Evolutionary conservation across 1,284 basidiomycete genomes (phyloP).

Genomic region (Cystobasidium slooffiae): DNA sequence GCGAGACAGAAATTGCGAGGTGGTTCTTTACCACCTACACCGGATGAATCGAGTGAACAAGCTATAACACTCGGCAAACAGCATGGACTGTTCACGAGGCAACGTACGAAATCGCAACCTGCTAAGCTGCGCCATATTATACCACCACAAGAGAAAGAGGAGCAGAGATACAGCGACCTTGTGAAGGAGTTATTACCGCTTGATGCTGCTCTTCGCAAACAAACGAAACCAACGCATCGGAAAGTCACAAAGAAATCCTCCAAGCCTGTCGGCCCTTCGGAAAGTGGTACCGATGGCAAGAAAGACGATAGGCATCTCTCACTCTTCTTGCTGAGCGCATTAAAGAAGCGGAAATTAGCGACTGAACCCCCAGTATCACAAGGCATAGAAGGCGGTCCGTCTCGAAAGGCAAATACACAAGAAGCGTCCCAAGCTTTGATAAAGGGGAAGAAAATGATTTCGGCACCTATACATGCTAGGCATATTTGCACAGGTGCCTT

Average conservation of each 20-base stretch:
- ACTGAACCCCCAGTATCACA: not conserved
- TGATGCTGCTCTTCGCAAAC: not conserved
- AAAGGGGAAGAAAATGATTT: not conserved
- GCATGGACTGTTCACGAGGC: not conserved
- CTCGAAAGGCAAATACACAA: not conserved
- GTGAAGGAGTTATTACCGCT: not conserved
- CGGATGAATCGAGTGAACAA: not conserved
- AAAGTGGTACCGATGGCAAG: not conserved
- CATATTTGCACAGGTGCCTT: slow-evolving; percentile 20
- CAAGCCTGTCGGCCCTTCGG: not conserved
- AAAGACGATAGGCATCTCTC: not conserved
- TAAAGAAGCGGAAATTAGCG: slow-evolving; percentile 26
- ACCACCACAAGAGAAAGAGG: not conserved
- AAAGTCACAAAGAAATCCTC: not conserved
- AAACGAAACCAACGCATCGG: slow-evolving; percentile 1
- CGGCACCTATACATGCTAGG: slow-evolving; percentile 13
- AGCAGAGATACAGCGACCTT: not conserved
- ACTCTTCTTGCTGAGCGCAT: not conserved
- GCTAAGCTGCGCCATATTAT: not conserved
- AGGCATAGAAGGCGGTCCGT: not conserved
- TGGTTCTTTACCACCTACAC: no score
- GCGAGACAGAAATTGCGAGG: not conserved
- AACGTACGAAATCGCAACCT: not conserved
- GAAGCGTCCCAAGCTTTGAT: not conserved
- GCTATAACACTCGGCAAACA: not conserved